Base-by-base conservation (phyloP, 176 grass and related monocot species). In the Avena insularis region DNA sequence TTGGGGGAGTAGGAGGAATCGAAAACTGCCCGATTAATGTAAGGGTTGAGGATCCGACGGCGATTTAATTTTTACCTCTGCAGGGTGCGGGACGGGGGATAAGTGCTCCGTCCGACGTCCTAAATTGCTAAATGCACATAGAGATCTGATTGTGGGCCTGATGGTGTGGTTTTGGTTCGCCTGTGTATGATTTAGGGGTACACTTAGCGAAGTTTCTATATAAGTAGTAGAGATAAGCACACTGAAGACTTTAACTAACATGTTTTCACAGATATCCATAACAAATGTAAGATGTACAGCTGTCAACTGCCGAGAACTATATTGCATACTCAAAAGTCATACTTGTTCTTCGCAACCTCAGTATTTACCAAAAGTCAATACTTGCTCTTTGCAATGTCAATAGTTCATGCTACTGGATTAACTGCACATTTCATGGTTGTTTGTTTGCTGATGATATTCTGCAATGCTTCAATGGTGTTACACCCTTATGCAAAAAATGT, bases 371-470 rank as follows among this genome's bases (percentile, higher is more conserved):
- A 21, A 75, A 82, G 20, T 15, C 27, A 81, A 46, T 16, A 63
- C 16, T 29, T 43, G 33, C 20, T 53, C 8, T 54, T 78, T 71
- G 53, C 63, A 31, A 54, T 78, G 45, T 12, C 20, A 23, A 35
- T 83, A 68, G 20, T 86, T 53, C 16, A 67, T 82, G 36, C 71
- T 79, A 17, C 23, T 83, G 38, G 12, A 74, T 61, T 50, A 49
- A 79, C n/a, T 5, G 19, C 74, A 9, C 8, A 83, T 47, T 50
- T 56, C 38, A 20, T 79, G 27, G 36, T 29, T 45, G 5, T 43
- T 75, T 59, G 29, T 65, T 13, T 14, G 11, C 9, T 55, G 33
- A n/a, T 66, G n/a, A 56, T n/a, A 40, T 16, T 76, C n/a, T 47
- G 13, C 4, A 5, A 36, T 67, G 0, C 75, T 88, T 68, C 19